Evolutionary conservation across 139 green algal species (phyloP).

Genomic region (Picochlorum sp.): DNA sequence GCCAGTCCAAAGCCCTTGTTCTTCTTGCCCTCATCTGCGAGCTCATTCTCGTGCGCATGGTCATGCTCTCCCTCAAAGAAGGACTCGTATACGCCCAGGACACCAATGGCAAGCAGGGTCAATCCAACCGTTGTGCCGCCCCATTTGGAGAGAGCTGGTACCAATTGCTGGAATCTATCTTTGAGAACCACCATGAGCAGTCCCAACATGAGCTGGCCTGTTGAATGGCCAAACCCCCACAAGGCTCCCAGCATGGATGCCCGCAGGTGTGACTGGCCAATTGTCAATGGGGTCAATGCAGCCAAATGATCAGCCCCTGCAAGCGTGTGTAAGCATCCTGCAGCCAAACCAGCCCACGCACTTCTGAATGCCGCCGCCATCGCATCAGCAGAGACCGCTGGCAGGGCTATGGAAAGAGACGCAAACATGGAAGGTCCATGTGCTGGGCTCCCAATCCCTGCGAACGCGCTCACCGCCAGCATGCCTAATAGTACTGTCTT

Average conservation of each 20-base stretch:
- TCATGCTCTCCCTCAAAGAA: constrained; percentile 36
- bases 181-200: constrained; percentile 79
- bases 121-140: constrained; percentile 71
- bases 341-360: constrained; percentile 78
- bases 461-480: too few species aligned
- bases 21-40: constrained; percentile 8
- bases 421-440: neutral
- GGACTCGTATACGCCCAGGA: constrained; percentile 81
- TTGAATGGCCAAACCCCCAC: constrained; percentile 95
- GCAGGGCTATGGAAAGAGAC: neutral
- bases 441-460: neutral
- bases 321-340: constrained; percentile 91
- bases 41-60: constrained; percentile 1
- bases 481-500: too few species aligned
- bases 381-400: constrained; percentile 6
- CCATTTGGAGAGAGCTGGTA: constrained; percentile 68
- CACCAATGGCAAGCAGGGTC: constrained; percentile 88
- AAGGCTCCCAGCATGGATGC: constrained; percentile 83
- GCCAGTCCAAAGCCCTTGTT: constrained; percentile 38
- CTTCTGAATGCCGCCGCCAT: constrained; percentile 22
- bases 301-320: constrained; percentile 94
- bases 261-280: constrained; percentile 66
- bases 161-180: constrained; percentile 47
- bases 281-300: constrained; percentile 87
- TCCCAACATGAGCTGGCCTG: constrained; percentile 93